phyloP scores from a whole-genome alignment of 176 grass and related monocot genomes.

The Triticum turgidum region DNA sequence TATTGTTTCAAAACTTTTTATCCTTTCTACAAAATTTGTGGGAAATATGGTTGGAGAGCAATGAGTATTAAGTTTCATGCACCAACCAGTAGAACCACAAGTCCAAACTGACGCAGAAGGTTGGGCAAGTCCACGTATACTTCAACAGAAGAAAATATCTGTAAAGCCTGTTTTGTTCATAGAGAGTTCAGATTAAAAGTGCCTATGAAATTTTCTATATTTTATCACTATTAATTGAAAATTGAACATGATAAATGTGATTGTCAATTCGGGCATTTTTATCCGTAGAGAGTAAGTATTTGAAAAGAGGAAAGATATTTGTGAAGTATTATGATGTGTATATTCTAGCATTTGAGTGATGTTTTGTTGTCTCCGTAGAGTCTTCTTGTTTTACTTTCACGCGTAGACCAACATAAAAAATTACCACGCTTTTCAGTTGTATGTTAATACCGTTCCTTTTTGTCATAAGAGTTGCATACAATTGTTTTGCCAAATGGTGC shows the following conservation, averaged over 20 bases:
- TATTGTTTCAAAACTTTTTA: slow-evolving; percentile 3
- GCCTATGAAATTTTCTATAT: not conserved
- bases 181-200: not conserved
- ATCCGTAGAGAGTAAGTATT: not conserved
- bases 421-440: not conserved
- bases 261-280: not conserved
- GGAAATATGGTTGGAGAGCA: not conserved
- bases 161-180: not conserved
- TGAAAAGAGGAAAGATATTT: not conserved
- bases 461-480: not conserved
- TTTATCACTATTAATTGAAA: not conserved
- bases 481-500: not conserved
- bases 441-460: not conserved
- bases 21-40: not conserved
- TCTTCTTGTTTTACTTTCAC: slow-evolving; percentile 20
- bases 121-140: not conserved
- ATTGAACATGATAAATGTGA: not conserved
- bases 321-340: slow-evolving; percentile 2
- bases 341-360: not conserved
- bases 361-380: not conserved
- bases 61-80: not conserved
- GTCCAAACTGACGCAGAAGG: not conserved
- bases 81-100: not conserved
- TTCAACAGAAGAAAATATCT: not conserved
- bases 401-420: not conserved